phyloP scores from a whole-genome alignment of 2,329 filamentous ascomycete species.

The Calycina herbarum region DNA sequence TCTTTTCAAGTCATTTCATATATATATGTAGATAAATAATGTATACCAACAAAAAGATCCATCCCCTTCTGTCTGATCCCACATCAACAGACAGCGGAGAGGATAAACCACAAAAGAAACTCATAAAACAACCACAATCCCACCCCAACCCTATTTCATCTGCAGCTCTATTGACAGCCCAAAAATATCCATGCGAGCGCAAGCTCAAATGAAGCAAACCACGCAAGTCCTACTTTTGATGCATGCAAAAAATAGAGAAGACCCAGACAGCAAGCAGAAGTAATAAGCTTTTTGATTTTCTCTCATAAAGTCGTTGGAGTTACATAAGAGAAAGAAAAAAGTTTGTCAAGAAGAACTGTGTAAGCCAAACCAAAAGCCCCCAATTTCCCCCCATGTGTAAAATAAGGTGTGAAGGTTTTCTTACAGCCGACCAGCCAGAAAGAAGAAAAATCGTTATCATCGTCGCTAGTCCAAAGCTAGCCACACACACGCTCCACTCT shows the following conservation, averaged over 20 bases:
- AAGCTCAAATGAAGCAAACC: neutral
- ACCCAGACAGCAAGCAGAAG: neutral
- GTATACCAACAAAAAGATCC: too few relatives aligned
- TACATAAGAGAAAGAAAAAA: constrained; percentile 1
- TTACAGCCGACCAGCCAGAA: constrained; percentile 1
- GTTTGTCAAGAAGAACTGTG: neutral
- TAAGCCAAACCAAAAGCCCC: neutral
- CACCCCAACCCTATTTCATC: too few relatives aligned
- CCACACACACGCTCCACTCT: neutral
- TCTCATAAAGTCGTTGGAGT: constrained; percentile 5
- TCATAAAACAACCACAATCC: too few relatives aligned
- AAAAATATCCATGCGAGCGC: neutral
- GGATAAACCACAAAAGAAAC: too few relatives aligned
- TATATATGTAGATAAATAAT: too few relatives aligned
- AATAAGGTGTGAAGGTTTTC: neutral
- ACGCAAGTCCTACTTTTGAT: neutral
- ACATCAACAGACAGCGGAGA: too few relatives aligned
- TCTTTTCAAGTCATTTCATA: too few relatives aligned
- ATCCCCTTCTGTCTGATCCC: too few relatives aligned
- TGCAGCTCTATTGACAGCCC: too few relatives aligned
- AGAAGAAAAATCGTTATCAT: constrained; percentile 40
- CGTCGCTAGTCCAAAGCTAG: constrained; percentile 41
- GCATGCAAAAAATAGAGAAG: neutral
- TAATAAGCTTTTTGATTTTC: constrained; percentile 4
- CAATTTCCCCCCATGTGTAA: neutral